Percentiles rank a stretch among this genome's conserved stretches.
Conservation (phyloP, 2,329 filamentous ascomycete species). For the Balansia obtecta region DNA sequence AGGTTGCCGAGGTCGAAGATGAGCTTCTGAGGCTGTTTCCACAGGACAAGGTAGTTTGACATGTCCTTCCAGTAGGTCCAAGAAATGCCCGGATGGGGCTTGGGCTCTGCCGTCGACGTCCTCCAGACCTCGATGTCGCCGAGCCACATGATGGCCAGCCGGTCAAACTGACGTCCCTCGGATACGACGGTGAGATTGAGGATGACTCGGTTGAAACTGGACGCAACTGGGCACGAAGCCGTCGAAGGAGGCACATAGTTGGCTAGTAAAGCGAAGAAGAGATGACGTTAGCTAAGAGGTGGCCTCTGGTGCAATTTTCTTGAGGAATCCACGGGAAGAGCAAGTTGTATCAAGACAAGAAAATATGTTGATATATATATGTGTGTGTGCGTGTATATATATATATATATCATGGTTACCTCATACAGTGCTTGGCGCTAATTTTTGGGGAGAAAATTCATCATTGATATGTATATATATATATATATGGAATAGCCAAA, state of each 20-base stretch:
- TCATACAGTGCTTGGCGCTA: too few species aligned
- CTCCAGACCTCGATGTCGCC: constrained; percentile 71
- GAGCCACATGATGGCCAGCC: constrained; percentile 63
- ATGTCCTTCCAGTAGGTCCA: constrained; percentile 74
- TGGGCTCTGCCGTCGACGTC: constrained; percentile 73
- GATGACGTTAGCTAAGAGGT: too few species aligned
- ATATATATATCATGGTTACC: too few species aligned
- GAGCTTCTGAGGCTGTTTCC: constrained; percentile 56
- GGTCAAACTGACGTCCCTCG: constrained; percentile 62
- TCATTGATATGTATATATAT: too few species aligned
- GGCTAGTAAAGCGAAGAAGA: background rate
- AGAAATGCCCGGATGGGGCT: constrained; percentile 47
- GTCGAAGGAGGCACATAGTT: constrained; percentile 26
- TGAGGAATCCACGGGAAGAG: too few species aligned
- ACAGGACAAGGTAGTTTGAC: constrained; percentile 57
- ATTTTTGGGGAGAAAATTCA: too few species aligned
- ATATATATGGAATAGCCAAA: too few species aligned
- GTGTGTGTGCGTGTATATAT: too few species aligned
- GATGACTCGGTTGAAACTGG: constrained; percentile 59
- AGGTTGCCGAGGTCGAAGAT: constrained; percentile 74
- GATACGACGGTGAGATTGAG: constrained; percentile 68
- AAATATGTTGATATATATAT: too few species aligned
- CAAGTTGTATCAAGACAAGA: background rate
- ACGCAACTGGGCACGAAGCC: constrained; percentile 53
- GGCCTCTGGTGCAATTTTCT: too few species aligned